These are phyloP conservation scores for Elasticomyces elasticus DNA, from an alignment of 495 filamentous ascomycete species.

Conservation along the genomic window DNA sequence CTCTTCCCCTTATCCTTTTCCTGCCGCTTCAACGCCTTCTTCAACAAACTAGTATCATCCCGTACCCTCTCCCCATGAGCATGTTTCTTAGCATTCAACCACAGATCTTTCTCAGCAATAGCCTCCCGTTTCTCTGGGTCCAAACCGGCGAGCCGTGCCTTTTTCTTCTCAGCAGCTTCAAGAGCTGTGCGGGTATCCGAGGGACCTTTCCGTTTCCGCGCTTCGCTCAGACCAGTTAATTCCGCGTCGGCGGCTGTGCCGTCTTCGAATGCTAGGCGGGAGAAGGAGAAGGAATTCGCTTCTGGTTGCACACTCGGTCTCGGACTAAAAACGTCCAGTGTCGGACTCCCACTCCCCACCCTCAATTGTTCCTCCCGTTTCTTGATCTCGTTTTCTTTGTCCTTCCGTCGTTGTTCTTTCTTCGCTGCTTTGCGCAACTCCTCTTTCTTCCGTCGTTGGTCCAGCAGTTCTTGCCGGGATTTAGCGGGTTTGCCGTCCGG, in stretches of 20 bases:
- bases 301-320: slow-evolving; percentile 32
- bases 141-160: slow-evolving; percentile 57
- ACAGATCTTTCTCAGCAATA: slow-evolving; percentile 83
- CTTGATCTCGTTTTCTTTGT: slow-evolving; percentile 63
- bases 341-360: slow-evolving; percentile 23
- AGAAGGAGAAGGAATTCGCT: slow-evolving; percentile 69
- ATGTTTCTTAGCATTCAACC: slow-evolving; percentile 82
- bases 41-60: slow-evolving; percentile 77
- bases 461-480: slow-evolving; percentile 80
- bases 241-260: slow-evolving; percentile 64
- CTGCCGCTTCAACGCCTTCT: slow-evolving; percentile 91
- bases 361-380: slow-evolving; percentile 45
- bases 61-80: slow-evolving; percentile 81
- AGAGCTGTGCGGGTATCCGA: slow-evolving; percentile 69
- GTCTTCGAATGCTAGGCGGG: slow-evolving; percentile 75
- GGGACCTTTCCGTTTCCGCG: slow-evolving; percentile 58
- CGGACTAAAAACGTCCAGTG: slow-evolving; percentile 23
- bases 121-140: slow-evolving; percentile 69
- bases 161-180: slow-evolving; percentile 57
- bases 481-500: slow-evolving; percentile 66
- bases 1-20: slow-evolving; percentile 83
- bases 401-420: slow-evolving; percentile 63
- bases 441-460: slow-evolving; percentile 76
- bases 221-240: slow-evolving; percentile 45
- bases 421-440: slow-evolving; percentile 76